Conservation (phyloP, 1,139 yeast genomes). For the Suhomyces coccinellae region DNA sequence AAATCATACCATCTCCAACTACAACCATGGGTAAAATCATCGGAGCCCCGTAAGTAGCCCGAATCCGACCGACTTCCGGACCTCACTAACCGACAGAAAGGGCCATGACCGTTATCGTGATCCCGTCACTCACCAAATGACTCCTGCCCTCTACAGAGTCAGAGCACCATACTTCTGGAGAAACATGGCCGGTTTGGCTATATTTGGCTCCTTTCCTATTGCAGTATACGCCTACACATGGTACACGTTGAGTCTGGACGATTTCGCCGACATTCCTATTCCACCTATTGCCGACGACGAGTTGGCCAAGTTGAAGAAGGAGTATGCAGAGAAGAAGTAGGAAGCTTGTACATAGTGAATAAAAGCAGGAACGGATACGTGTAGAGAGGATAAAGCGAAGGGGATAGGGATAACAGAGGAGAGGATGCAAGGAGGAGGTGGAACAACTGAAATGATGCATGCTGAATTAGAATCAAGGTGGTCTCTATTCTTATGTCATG, state of each 20-base stretch:
- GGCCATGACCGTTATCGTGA: constrained; percentile 59
- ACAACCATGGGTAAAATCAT: constrained; percentile 32
- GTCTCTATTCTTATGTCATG: too few relatives aligned
- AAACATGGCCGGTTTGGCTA: constrained; percentile 63
- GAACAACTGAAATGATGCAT: too few relatives aligned
- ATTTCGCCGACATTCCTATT: constrained; percentile 85
- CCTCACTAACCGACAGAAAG: constrained; percentile 23
- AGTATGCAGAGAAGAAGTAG: constrained; percentile 44
- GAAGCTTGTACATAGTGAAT: constrained; percentile 3
- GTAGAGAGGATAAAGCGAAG: not conserved
- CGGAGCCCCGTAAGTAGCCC: constrained; percentile 41
- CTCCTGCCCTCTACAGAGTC: constrained; percentile 90
- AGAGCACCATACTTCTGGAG: constrained; percentile 81
- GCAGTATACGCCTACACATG: constrained; percentile 77
- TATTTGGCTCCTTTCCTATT: constrained; percentile 60
- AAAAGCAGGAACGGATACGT: not conserved
- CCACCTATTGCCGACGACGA: constrained; percentile 87
- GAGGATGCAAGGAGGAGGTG: too few relatives aligned
- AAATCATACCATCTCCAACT: constrained; percentile 3
- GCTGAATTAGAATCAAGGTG: too few relatives aligned
- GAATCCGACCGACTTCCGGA: constrained; percentile 14
- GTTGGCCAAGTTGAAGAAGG: constrained; percentile 66
- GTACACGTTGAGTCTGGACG: constrained; percentile 72
- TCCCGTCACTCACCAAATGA: constrained; percentile 80
- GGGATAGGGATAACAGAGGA: too few relatives aligned